Percentiles rank a stretch among this genome's conserved stretches.
These are phyloP conservation scores for Fusarium redolens DNA, from an alignment of 2,329 filamentous ascomycete genomes.

Conservation along the genomic window DNA sequence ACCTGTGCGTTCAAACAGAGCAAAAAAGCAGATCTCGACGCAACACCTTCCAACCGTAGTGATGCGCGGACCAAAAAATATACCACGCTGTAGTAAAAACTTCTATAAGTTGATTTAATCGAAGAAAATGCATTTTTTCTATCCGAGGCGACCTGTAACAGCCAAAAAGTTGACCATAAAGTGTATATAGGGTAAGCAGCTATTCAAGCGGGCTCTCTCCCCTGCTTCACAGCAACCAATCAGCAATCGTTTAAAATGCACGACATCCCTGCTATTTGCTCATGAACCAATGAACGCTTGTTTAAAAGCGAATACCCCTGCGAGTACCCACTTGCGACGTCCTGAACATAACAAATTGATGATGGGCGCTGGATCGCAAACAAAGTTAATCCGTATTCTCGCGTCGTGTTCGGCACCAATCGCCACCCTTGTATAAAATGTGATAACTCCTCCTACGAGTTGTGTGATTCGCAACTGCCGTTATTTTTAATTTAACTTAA, in stretches of 20 bases:
- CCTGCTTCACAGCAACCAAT: not conserved
- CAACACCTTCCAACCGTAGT: too few relatives aligned
- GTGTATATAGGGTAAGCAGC: not conserved
- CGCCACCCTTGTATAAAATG: too few relatives aligned
- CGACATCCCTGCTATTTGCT: not conserved
- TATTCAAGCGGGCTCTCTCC: not conserved
- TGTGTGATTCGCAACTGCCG: not conserved
- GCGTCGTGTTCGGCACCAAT: too few relatives aligned
- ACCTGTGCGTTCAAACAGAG: too few relatives aligned
- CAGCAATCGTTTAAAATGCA: not conserved
- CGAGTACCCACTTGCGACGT: too few relatives aligned
- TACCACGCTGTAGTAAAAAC: too few relatives aligned
- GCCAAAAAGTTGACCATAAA: not conserved
- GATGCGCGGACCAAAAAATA: too few relatives aligned
- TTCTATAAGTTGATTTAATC: not conserved
- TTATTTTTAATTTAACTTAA: not conserved
- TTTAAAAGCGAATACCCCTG: not conserved
- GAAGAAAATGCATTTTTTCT: not conserved
- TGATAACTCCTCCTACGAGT: too few relatives aligned
- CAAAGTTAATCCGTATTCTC: too few relatives aligned
- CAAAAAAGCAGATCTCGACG: too few relatives aligned
- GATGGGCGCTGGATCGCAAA: too few relatives aligned
- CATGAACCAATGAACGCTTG: not conserved
- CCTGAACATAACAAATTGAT: too few relatives aligned
- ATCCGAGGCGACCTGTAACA: not conserved